A percentile compares a stretch with the other conserved stretches of the same genome.
Evolutionary conservation across 305 asterid species (phyloP).

Genomic region (Solanum hybrid): DNA sequence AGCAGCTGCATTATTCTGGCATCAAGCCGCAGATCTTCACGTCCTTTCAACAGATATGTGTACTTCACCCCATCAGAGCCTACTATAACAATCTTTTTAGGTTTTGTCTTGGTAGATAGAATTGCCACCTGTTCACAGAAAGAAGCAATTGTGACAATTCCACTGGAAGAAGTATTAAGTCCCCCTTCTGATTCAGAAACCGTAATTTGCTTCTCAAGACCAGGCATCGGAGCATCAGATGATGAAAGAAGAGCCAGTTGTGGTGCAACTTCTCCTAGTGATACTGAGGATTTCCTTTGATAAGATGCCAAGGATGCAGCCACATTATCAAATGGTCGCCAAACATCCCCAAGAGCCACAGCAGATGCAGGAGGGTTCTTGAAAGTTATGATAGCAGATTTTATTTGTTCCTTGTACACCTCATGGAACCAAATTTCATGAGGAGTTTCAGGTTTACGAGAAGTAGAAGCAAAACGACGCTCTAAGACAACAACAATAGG

Average conservation of each 20-base stretch:
- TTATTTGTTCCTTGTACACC: constrained; percentile 72
- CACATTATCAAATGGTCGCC: constrained; percentile 91
- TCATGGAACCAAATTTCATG: constrained; percentile 85
- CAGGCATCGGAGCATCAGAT: constrained; percentile 99
- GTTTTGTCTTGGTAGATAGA: constrained; percentile 95
- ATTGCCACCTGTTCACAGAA: constrained; percentile 70
- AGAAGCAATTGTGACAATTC: constrained; percentile 71
- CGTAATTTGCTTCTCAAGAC: constrained; percentile 80
- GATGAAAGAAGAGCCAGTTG: constrained; percentile 63
- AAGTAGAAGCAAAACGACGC: constrained; percentile 94
- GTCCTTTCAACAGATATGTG: constrained; percentile 95
- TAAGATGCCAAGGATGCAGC: constrained; percentile 87
- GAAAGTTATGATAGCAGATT: constrained; percentile 67
- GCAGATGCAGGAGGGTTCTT: constrained; percentile 90
- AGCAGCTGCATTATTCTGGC: constrained; percentile 99
- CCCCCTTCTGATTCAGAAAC: constrained; percentile 50
- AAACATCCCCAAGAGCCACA: constrained; percentile 84
- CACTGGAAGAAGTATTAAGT: constrained; percentile 40
- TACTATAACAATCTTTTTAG: constrained; percentile 71
- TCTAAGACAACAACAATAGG: constrained; percentile 89
- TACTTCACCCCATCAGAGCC: constrained; percentile 94
- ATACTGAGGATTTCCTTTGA: constrained; percentile 85
- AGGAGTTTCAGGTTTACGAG: constrained; percentile 95
- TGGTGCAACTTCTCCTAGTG: constrained; percentile 91
- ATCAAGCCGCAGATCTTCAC: constrained; percentile 99